These are phyloP conservation scores for Vigna angularis DNA, from an alignment of 306 rosid genomes.

Conservation along the genomic window DNA sequence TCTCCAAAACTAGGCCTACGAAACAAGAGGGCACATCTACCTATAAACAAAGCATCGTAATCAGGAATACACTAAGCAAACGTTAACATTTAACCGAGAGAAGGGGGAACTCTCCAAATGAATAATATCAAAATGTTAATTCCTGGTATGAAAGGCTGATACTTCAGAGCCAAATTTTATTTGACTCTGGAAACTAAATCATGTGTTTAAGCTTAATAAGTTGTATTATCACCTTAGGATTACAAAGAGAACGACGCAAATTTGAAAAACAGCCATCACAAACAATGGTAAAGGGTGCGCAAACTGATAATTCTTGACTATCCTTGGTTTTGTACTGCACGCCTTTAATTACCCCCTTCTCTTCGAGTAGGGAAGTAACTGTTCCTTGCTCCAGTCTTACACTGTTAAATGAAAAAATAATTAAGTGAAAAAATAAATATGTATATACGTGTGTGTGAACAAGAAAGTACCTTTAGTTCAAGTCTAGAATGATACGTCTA, in stretches of 20 bases:
- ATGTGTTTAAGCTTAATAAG: slow-evolving; percentile 18
- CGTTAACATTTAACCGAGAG: not conserved
- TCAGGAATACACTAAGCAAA: slow-evolving; percentile 18
- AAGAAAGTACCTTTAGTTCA: slow-evolving; percentile 10
- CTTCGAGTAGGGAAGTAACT: slow-evolving; percentile 90
- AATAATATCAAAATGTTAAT: slow-evolving; percentile 12
- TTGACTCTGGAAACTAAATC: not conserved
- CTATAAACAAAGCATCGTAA: slow-evolving; percentile 54
- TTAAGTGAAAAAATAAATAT: not conserved
- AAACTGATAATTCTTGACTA: slow-evolving; percentile 69
- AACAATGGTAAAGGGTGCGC: slow-evolving; percentile 90
- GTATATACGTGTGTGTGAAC: not conserved
- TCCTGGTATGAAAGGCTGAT: not conserved
- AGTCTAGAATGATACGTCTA: slow-evolving; percentile 18
- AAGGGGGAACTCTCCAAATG: not conserved
- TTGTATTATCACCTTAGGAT: slow-evolving; percentile 68
- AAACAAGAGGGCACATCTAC: slow-evolving; percentile 94
- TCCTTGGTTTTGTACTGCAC: slow-evolving; percentile 80
- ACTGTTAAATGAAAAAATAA: slow-evolving; percentile 45
- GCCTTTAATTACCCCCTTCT: slow-evolving; percentile 81
- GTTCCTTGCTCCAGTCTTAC: slow-evolving; percentile 88
- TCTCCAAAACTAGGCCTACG: slow-evolving; percentile 85
- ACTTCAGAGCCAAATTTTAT: slow-evolving; percentile 21
- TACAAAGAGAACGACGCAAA: slow-evolving; percentile 90
- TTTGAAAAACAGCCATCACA: slow-evolving; percentile 98